These are phyloP conservation scores for Zygosaccharomyces rouxii DNA, from an alignment of 805 yeast genomes.

Conservation along the genomic window DNA sequence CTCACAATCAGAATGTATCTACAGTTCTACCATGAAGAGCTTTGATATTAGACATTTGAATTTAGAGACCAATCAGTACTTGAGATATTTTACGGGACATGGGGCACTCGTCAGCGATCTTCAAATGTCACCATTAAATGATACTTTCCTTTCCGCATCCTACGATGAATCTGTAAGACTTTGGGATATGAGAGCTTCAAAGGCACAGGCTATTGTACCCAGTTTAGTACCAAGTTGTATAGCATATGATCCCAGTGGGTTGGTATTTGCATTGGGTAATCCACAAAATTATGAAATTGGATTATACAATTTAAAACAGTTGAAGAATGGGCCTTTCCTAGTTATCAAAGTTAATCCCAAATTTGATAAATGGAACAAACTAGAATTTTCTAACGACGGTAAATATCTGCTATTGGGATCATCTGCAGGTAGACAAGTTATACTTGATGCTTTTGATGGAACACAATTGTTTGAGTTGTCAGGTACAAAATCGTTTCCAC, in stretches of 20 bases:
- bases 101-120: conserved; percentile 66
- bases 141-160: conserved; percentile 61
- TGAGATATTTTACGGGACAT: conserved; percentile 87
- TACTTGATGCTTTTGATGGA: conserved; percentile 71
- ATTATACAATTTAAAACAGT: conserved; percentile 57
- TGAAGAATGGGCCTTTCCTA: conserved; percentile 54
- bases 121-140: conserved; percentile 68
- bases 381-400: conserved; percentile 80
- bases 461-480: conserved; percentile 41
- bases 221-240: conserved; percentile 52
- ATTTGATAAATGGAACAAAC: conserved; percentile 49
- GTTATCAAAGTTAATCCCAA: conserved; percentile 39
- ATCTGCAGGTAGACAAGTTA: conserved; percentile 51
- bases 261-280: conserved; percentile 68
- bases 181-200: conserved; percentile 78
- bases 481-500: conserved; percentile 47
- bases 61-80: conserved; percentile 69
- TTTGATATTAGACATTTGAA: conserved; percentile 72
- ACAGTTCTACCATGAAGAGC: conserved; percentile 79
- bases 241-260: conserved; percentile 81
- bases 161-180: conserved; percentile 73
- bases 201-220: conserved; percentile 58
- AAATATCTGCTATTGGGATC: conserved; percentile 56
- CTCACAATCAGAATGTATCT: conserved; percentile 63
- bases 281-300: conserved; percentile 43